Evolutionary conservation across 768 basidiomycete species (phyloP), one percentile per base, ranked within the genome.

Genomic region (Termitomyces sp.): DNA sequence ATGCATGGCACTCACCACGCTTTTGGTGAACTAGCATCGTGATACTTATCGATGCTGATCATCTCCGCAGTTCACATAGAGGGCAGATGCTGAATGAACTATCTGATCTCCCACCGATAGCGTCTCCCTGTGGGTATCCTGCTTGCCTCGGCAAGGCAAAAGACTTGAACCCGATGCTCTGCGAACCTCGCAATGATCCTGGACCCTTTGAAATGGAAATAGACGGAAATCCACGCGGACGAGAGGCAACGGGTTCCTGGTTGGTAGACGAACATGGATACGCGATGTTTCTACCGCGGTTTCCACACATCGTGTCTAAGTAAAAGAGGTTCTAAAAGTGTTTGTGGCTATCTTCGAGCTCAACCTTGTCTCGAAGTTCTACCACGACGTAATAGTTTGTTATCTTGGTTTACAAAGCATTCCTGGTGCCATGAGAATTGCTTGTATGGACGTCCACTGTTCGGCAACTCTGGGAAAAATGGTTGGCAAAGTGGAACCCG

Each of bases 91-190:
- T 18, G 38, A 22, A 56, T 28, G 22, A 35, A 53, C 13, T 22
- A 45, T 48, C 50, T 58, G 56, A 62, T 54, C n/a, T n/a, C n/a
- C n/a, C n/a, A 64, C 58, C 61, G 58, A 57, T 60, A 62, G 11
- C 22, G 52, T n/a, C 38, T 42, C 36, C 33, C 40, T 59, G 44
- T 52, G 33, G 22, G 38, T 20, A 20, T 22, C 22, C 33, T 46
- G 39, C 18, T 33, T 24, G 40, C 40, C 33, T 53, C 32, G 58
- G 51, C 58, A 59, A 40, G 58, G 40, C 33, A 54, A 60, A 15
- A 20, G 45, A 48, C 9, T 57, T 57, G n/a, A 20, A 15, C 39
- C 32, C 44, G 13, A 18, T 22, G 38, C 8, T 39, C 24, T 16
- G 53, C 35, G 15, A 39, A 12, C 35, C 42, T 57, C 32, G 42